Conservation (phyloP, 345 rosid species). For the Bretschneidera sinensis region DNA sequence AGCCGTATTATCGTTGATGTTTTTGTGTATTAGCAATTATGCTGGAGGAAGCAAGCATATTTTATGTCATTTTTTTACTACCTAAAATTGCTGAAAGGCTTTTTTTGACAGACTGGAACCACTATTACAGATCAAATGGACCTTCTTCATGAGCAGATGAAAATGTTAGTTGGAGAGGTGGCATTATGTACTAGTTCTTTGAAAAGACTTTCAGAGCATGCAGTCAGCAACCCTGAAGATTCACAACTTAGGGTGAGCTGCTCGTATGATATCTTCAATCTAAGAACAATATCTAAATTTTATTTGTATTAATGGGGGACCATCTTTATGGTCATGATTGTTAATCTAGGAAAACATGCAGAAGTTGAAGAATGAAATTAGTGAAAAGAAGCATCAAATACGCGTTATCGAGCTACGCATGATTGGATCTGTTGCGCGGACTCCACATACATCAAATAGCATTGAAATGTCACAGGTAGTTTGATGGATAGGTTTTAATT, state of each 20-base stretch:
- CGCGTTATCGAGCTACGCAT: conserved; percentile 51
- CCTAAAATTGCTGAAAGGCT: conserved; percentile 14
- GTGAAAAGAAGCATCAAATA: conserved; percentile 60
- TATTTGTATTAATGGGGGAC: not conserved
- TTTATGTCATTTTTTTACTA: conserved; percentile 3
- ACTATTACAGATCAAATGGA: conserved; percentile 70
- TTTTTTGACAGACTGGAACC: conserved; percentile 40
- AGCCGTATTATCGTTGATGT: conserved; percentile 4
- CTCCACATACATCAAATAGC: conserved; percentile 32
- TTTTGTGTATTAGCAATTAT: not conserved
- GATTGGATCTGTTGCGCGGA: conserved; percentile 48
- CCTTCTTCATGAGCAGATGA: conserved; percentile 69
- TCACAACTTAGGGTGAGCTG: conserved; percentile 39
- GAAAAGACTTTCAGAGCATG: conserved; percentile 60
- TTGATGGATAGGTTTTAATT: conserved; percentile 4
- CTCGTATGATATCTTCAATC: not conserved
- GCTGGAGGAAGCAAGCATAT: not conserved
- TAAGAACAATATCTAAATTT: conserved; percentile 2
- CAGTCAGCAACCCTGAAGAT: conserved; percentile 41
- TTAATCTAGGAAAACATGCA: conserved; percentile 43
- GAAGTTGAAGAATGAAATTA: conserved; percentile 58
- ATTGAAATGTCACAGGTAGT: conserved; percentile 51
- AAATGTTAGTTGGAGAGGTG: conserved; percentile 70
- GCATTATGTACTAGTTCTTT: conserved; percentile 60
- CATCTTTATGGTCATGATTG: conserved; percentile 12